These are phyloP conservation scores for Sedum album DNA, from an alignment of 164 flowering plant genomes.

Conservation along the genomic window DNA sequence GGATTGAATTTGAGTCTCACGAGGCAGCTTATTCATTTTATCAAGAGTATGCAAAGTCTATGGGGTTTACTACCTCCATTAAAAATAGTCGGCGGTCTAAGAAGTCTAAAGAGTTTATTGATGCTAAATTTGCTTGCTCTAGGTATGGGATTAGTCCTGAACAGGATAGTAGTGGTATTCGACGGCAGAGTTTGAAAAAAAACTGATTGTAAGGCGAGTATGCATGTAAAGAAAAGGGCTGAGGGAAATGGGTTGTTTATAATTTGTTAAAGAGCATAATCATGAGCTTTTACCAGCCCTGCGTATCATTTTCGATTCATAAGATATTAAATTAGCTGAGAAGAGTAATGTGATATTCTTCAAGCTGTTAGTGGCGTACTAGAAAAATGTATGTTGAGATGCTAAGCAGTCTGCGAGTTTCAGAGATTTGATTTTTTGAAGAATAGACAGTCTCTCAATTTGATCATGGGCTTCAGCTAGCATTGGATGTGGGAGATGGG, in stretches of 20 bases:
- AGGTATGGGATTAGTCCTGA: constrained; percentile 48
- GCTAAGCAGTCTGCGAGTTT: constrained; percentile 30
- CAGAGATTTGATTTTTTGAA: constrained; percentile 14
- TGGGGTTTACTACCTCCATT: constrained; percentile 46
- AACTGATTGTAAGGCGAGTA: constrained; percentile 49
- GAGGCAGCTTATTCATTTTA: constrained; percentile 41
- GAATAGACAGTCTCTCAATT: constrained; percentile 17
- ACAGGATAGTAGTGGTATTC: constrained; percentile 26
- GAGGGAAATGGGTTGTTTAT: constrained; percentile 50
- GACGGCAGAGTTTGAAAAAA: constrained; percentile 40
- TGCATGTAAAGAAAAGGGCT: constrained; percentile 48
- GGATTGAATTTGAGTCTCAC: constrained; percentile 46
- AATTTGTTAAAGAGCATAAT: too few species aligned
- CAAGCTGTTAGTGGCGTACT: constrained; percentile 40
- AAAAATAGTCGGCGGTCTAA: constrained; percentile 50
- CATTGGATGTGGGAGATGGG: constrained; percentile 43
- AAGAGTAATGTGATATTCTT: constrained; percentile 40
- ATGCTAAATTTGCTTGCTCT: constrained; percentile 57
- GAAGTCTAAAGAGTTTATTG: too few species aligned
- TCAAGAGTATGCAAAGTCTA: constrained; percentile 44
- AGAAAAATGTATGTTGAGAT: constrained; percentile 42
- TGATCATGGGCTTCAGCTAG: constrained; percentile 28
- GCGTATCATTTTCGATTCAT: constrained; percentile 47
- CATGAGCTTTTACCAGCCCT: constrained; percentile 51
- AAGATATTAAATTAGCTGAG: constrained; percentile 33